These are phyloP conservation scores for Grigorovia humatica DNA, from an alignment of 805 yeast species.

Conservation along the genomic window DNA sequence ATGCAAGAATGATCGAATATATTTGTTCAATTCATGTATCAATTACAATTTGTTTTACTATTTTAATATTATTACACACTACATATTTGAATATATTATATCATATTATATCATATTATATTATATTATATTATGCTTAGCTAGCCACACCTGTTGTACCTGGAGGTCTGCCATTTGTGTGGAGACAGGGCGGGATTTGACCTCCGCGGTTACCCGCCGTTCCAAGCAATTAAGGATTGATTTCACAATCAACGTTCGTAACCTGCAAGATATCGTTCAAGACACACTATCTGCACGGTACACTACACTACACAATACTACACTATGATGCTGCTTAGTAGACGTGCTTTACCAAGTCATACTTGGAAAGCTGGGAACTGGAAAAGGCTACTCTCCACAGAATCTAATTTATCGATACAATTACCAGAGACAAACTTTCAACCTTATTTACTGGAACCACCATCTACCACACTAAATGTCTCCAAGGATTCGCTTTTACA, in stretches of 20 bases:
- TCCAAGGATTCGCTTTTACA: constrained; percentile 70
- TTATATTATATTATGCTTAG: background rate
- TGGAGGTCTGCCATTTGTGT: too few relatives aligned
- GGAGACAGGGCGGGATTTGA: too few relatives aligned
- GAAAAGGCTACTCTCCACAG: background rate
- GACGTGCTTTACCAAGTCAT: background rate
- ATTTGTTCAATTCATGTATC: background rate
- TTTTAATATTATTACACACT: background rate
- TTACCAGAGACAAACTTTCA: constrained; percentile 79
- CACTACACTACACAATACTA: background rate
- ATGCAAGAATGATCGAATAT: constrained; percentile 55
- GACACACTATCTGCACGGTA: too few relatives aligned
- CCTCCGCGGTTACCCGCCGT: too few relatives aligned
- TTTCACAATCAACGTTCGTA: too few relatives aligned
- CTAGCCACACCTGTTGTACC: too few relatives aligned
- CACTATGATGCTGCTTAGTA: background rate
- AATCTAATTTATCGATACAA: constrained; percentile 37
- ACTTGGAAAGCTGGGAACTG: background rate
- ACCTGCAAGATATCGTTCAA: too few relatives aligned
- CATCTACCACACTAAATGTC: constrained; percentile 64
- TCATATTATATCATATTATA: background rate
- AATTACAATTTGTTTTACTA: background rate
- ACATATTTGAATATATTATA: background rate
- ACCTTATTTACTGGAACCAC: constrained; percentile 69
- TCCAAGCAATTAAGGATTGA: too few relatives aligned